These are phyloP conservation scores for Cinnamomum micranthum DNA, from an alignment of 164 flowering plant species.

Conservation along the genomic window DNA sequence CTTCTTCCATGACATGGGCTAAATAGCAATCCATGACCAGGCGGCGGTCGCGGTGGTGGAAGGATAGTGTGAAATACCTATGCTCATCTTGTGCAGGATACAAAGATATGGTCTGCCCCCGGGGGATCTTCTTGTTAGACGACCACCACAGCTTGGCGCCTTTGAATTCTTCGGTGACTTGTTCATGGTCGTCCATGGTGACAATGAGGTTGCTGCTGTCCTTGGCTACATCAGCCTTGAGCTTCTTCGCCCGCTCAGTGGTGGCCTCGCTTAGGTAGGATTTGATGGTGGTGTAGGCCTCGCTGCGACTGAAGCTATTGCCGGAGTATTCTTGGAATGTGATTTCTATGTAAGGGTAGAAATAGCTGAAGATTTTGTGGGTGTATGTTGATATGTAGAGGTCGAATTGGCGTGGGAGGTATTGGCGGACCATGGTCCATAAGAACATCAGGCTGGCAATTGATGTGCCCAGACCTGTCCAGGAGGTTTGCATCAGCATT, in stretches of 20 bases:
- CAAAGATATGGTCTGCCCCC: conserved; percentile 1
- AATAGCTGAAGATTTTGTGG: conserved; percentile 12
- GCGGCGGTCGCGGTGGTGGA: conserved; percentile 40
- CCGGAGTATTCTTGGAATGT: conserved; percentile 47
- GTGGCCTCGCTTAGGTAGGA: conserved; percentile 45
- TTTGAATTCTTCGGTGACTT: conserved; percentile 39
- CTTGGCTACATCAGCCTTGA: conserved; percentile 41
- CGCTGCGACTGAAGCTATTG: conserved; percentile 38
- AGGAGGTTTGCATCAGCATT: not conserved
- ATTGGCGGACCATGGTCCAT: conserved; percentile 39
- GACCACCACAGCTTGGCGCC: conserved; percentile 48
- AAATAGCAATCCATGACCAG: conserved; percentile 39
- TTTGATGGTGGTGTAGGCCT: conserved; percentile 46
- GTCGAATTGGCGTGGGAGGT: conserved; percentile 33
- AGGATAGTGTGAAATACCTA: conserved; percentile 39
- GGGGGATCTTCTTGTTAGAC: conserved; percentile 16
- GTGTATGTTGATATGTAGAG: conserved; percentile 23
- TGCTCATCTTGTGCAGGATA: conserved; percentile 25
- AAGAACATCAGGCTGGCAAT: conserved; percentile 47
- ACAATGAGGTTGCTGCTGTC: conserved; percentile 32
- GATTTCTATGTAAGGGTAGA: conserved; percentile 44
- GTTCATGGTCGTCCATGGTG: conserved; percentile 56
- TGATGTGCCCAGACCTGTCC: conserved; percentile 31
- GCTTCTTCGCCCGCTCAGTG: conserved; percentile 38
- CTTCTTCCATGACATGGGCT: conserved; percentile 39